phyloP scores from a whole-genome alignment of 352 stramenopile genomes.

The Globisporangium splendens region DNA sequence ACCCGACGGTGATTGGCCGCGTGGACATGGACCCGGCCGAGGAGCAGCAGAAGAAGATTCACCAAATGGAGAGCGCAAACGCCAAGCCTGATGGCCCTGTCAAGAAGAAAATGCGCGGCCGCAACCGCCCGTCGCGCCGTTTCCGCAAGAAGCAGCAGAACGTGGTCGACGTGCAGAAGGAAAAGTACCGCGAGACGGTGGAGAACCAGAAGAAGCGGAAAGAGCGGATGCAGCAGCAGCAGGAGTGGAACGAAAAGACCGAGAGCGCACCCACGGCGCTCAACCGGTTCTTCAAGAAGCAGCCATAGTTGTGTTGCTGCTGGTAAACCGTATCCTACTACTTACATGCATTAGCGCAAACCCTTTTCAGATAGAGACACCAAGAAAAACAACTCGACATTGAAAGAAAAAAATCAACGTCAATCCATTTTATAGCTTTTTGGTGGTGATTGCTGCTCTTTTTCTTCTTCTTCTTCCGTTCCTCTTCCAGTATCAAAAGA shows the following conservation, averaged over 20 bases:
- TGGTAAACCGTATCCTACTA: neutral
- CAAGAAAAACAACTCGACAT: too few relatives aligned
- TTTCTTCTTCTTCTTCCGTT: too few relatives aligned
- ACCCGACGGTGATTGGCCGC: constrained; percentile 91
- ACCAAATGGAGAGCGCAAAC: constrained; percentile 74
- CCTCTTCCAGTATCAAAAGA: too few relatives aligned
- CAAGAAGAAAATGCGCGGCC: constrained; percentile 97
- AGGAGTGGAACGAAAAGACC: constrained; percentile 77
- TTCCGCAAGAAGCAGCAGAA: constrained; percentile 97
- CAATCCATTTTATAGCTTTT: too few relatives aligned
- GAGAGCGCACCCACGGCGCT: constrained; percentile 72
- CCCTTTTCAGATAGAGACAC: too few relatives aligned
- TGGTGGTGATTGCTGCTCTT: too few relatives aligned
- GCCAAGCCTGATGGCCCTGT: constrained; percentile 47
- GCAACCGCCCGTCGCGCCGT: constrained; percentile 96
- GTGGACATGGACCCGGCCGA: constrained; percentile 90
- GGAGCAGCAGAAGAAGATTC: constrained; percentile 81
- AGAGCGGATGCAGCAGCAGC: constrained; percentile 66
- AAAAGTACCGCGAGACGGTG: constrained; percentile 88
- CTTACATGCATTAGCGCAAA: too few relatives aligned
- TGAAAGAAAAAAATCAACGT: too few relatives aligned
- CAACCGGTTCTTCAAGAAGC: constrained; percentile 89
- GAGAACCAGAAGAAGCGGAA: constrained; percentile 73
- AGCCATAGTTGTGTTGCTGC: constrained; percentile 24
- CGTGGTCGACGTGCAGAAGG: constrained; percentile 94